Conservation (phyloP, 148 eudicot species). For the Beta vulgaris region DNA sequence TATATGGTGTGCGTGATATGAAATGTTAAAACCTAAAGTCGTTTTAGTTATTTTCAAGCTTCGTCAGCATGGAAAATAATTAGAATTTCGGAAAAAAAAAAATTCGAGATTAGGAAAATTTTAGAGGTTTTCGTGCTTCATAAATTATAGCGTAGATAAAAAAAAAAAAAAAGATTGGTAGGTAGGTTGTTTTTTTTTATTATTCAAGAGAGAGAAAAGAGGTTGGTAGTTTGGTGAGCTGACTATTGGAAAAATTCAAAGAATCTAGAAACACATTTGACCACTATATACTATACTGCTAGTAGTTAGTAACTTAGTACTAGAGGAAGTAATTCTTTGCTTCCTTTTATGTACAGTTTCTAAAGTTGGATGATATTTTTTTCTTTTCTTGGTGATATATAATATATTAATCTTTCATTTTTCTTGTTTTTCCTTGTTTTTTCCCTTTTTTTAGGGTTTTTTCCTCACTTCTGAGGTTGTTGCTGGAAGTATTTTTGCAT, state of each 20-base stretch:
- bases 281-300: conserved; percentile 10
- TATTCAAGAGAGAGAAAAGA: neutral
- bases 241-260: conserved; percentile 15
- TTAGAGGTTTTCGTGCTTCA: no score
- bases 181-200: neutral
- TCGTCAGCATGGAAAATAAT: no score
- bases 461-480: no score
- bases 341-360: conserved; percentile 7
- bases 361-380: neutral
- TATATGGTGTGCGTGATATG: no score
- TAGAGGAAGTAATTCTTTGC: neutral
- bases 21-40: no score
- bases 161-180: neutral
- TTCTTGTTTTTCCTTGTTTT: neutral
- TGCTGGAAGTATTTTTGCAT: no score
- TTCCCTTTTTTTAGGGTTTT: no score
- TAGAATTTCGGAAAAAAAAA: no score
- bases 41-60: no score
- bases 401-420: neutral
- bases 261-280: conserved; percentile 11
- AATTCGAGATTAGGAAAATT: no score
- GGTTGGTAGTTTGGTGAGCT: conserved; percentile 23
- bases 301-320: neutral
- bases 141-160: no score
- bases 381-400: neutral